A percentile compares a stretch with the other conserved stretches of the same genome.
These are phyloP conservation scores for Neonectria punicea DNA, from an alignment of 2,329 filamentous ascomycete species.

Conservation along the genomic window DNA sequence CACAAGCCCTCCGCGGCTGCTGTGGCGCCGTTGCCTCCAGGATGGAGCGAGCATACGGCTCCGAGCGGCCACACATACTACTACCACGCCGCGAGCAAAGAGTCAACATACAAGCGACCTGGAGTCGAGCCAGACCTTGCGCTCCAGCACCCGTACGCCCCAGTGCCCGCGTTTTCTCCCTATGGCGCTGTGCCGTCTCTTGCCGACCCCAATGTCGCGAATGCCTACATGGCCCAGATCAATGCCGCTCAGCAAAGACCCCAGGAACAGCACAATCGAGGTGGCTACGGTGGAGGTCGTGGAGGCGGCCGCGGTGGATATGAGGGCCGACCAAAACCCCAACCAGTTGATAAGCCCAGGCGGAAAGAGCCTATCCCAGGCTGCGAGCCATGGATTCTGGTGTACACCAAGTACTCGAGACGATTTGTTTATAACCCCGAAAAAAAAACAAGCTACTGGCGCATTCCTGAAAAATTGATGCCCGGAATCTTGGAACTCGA, in stretches of 20 bases:
- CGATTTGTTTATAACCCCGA: conserved; percentile 90
- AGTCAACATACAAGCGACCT: conserved; percentile 90
- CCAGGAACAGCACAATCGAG: conserved; percentile 44
- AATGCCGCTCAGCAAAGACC: conserved; percentile 54
- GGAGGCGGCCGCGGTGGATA: conserved; percentile 58
- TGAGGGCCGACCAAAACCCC: conserved; percentile 70
- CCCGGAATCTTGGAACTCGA: conserved; percentile 80
- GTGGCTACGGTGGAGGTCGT: conserved; percentile 49
- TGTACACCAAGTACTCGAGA: conserved; percentile 90
- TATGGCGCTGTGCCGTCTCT: conserved; percentile 51
- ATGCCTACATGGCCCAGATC: conserved; percentile 69
- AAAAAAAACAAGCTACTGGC: conserved; percentile 94
- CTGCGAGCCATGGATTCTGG: conserved; percentile 87
- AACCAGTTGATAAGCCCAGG: conserved; percentile 82
- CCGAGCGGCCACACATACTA: conserved; percentile 90
- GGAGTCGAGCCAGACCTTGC: conserved; percentile 43
- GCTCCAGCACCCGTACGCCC: conserved; percentile 40
- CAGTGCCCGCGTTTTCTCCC: conserved; percentile 44
- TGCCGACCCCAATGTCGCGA: conserved; percentile 66
- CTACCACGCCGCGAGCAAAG: conserved; percentile 83
- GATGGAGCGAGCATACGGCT: conserved; percentile 94
- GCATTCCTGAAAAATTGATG: conserved; percentile 88
- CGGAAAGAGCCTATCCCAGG: conserved; percentile 82
- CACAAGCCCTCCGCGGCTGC: conserved; percentile 67
- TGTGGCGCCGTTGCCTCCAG: conserved; percentile 73